Evolutionary conservation across 192 early-diverging fungal genomes (phyloP).

Genomic region (Diversispora epigaea): DNA sequence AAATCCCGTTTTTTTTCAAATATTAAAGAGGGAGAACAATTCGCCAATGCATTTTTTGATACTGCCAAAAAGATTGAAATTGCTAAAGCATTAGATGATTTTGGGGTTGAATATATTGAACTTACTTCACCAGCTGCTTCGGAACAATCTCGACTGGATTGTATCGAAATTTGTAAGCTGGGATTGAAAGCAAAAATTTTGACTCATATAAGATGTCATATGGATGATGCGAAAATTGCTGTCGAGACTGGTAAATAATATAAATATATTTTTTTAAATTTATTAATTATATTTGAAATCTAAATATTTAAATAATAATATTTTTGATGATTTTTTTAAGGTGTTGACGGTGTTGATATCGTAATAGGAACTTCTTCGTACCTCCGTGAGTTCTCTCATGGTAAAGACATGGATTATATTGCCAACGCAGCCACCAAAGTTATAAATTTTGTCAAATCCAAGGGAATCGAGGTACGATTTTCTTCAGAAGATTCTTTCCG

Average conservation of each 20-base stretch:
- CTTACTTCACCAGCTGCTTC: slow-evolving; percentile 95
- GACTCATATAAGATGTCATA: slow-evolving; percentile 95
- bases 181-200: slow-evolving; percentile 98
- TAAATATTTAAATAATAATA: not conserved
- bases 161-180: slow-evolving; percentile 84
- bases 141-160: slow-evolving; percentile 93
- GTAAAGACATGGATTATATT: slow-evolving; percentile 99
- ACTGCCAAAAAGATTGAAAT: slow-evolving; percentile 98
- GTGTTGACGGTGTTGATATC: slow-evolving; percentile 95
- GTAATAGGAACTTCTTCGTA: slow-evolving; percentile 97
- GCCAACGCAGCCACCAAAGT: slow-evolving; percentile 95
- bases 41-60: slow-evolving; percentile 98
- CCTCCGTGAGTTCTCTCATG: slow-evolving; percentile 97
- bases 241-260: slow-evolving; percentile 73
- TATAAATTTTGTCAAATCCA: slow-evolving; percentile 91
- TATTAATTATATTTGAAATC: not conserved
- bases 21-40: slow-evolving; percentile 93
- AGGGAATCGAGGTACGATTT: slow-evolving; percentile 96
- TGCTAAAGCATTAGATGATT: slow-evolving; percentile 95
- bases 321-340: not conserved
- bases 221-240: slow-evolving; percentile 96
- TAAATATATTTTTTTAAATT: not conserved
- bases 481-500: slow-evolving; percentile 99
- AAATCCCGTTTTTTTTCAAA: slow-evolving; percentile 16
- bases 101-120: slow-evolving; percentile 99